Evolutionary conservation across 352 stramenopile species (phyloP).

Genomic region (Phytophthora aleatoria): DNA sequence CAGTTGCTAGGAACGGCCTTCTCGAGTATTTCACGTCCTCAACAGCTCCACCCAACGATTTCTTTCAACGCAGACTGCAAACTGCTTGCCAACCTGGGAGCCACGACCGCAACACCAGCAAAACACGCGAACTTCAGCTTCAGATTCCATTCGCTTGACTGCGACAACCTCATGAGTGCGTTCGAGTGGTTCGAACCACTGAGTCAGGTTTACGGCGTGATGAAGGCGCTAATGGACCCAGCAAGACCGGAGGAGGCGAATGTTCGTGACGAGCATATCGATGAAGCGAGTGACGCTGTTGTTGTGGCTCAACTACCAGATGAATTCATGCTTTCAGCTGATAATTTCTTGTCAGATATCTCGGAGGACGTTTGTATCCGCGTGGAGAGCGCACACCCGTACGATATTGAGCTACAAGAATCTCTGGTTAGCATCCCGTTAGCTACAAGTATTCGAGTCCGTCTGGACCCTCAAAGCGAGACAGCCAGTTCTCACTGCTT

Average conservation of each 20-base stretch:
- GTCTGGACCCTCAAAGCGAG: slow-evolving; percentile 75
- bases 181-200: slow-evolving; percentile 90
- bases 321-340: slow-evolving; percentile 88
- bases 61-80: slow-evolving; percentile 79
- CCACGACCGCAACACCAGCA: slow-evolving; percentile 29
- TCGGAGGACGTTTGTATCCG: slow-evolving; percentile 84
- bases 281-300: slow-evolving; percentile 3
- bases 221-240: slow-evolving; percentile 80
- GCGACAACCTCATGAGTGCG: slow-evolving; percentile 82
- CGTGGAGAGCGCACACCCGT: slow-evolving; percentile 80
- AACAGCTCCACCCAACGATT: slow-evolving; percentile 74
- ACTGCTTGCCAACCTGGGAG: slow-evolving; percentile 76
- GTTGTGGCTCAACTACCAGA: slow-evolving; percentile 49
- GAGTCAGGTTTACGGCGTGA: slow-evolving; percentile 86
- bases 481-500: slow-evolving; percentile 88
- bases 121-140: slow-evolving; percentile 74
- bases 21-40: slow-evolving; percentile 57
- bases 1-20: slow-evolving; percentile 80
- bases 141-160: slow-evolving; percentile 83
- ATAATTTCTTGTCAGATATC: slow-evolving; percentile 88
- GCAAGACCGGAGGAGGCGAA: slow-evolving; percentile 20
- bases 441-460: slow-evolving; percentile 84
- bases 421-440: slow-evolving; percentile 80
- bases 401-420: slow-evolving; percentile 84
- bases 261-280: neutral